Base-by-base conservation (phyloP, 495 filamentous ascomycete species). In the Aspergillus haitiensis region DNA sequence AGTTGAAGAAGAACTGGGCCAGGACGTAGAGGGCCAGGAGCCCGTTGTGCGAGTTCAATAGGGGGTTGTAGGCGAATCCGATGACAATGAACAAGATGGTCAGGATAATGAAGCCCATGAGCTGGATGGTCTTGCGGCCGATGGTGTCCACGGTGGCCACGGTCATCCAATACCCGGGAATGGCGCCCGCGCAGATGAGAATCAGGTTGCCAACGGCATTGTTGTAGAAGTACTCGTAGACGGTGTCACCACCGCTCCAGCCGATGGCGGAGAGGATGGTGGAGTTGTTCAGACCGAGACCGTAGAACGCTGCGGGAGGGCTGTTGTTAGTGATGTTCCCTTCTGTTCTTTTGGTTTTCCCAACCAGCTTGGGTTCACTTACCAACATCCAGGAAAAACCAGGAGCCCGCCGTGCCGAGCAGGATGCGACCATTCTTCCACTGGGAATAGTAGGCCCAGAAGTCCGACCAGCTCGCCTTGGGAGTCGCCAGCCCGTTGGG, bases 1-100 rank as follows among this genome's bases (percentile, higher is more conserved):
- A 92, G 75, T 93, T 93, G 82, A 93, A 93, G 78, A 91, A 93
- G 77, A 91, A 90, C 63, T 93, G 88, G n/a, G 86, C 85, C 3
- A 94, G 73, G 16, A 93, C 81, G 67, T 93, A 94, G 57, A 91
- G 81, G n/a, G 78, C 86, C 21, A 93, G 78, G 10, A 92, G 78
- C 50, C 76, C 76, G 60, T 75, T 68, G 48, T 77, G 27, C 65
- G 81, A 50, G 61, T 79, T 45, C 53, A 70, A 63, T 63, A 83
- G 68, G 76, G 73, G 62, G 7, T 68, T 40, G 40, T 81, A 94
- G 5, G 83, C 87, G 55, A 88, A 88, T 1, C 89, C 91, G 59
- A 90, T 90, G 54, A 90, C 71, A 58, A 85, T 71, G 73, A 94
- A 94, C n/a, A 94, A 76, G 44, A 85, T 78, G 31, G 88, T 91